phyloP scores from a whole-genome alignment of 169 alveolate species.

The Plasmodium reichenowi region DNA sequence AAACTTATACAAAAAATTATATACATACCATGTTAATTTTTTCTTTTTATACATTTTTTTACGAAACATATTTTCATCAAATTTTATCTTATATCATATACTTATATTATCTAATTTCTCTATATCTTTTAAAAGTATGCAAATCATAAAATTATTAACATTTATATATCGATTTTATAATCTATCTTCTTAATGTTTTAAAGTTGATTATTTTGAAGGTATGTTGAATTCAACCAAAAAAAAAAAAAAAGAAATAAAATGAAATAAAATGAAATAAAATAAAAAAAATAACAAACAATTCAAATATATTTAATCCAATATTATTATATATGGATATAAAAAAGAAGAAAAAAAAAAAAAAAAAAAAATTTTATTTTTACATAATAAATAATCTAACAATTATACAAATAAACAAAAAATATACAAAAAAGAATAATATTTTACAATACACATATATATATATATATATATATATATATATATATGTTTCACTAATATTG shows the following conservation, averaged over 20 bases:
- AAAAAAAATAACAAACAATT: constrained; percentile 37
- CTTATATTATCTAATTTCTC: too few relatives aligned
- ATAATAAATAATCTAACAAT: constrained; percentile 31
- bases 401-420: constrained; percentile 68
- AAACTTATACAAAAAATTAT: too few relatives aligned
- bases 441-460: constrained; percentile 8
- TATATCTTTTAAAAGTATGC: too few relatives aligned
- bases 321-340: neutral
- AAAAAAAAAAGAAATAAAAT: constrained; percentile 15
- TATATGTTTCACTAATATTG: neutral
- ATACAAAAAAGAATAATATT: constrained; percentile 29
- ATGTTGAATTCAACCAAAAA: constrained; percentile 4
- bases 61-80: too few relatives aligned
- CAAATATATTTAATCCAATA: constrained; percentile 16
- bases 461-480: neutral
- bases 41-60: too few relatives aligned
- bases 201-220: neutral
- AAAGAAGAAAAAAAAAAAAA: neutral
- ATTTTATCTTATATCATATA: too few relatives aligned
- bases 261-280: constrained; percentile 18
- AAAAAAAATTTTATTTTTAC: constrained; percentile 7
- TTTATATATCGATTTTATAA: too few relatives aligned
- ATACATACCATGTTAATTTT: too few relatives aligned
- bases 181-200: too few relatives aligned
- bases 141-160: too few relatives aligned